Evolutionary conservation across 192 early-diverging fungal species (phyloP), one percentile per base, ranked within the genome.

Genomic region (Backusella tarrabulga): DNA sequence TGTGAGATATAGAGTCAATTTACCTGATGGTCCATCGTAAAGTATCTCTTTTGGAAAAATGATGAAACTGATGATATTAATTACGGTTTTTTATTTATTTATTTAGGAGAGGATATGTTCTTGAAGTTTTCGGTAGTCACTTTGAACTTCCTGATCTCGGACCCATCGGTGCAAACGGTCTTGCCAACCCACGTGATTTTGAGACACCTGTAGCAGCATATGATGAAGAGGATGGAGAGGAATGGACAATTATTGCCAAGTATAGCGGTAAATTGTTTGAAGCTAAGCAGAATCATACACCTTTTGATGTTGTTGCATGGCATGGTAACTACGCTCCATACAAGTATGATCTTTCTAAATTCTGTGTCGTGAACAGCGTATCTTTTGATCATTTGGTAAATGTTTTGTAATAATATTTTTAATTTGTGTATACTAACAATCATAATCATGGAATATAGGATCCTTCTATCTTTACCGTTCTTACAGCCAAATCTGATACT

Each of bases 231-330:
- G 86, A 85, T 6, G 83, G 83, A 50, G 79, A 68, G 34, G 78
- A 73, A 3, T 98, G 90, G 88, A 77, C 85, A 0, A 91, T 97
- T 11, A 71, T 94, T 32, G 90, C 88, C 79, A 99, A 99, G 86
- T 97, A 91, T 83, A 92, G 93, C 38, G 94, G 96, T 41, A 81
- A 88, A 54, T 77, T 97, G 17, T 97, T 95, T 85, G 68, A 73
- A n/a, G 89, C 89, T 7, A 74, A 79, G 21, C 92, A 94, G 86
- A 76, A 88, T 67, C 96, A 99, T 82, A 93, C 92, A 21, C 95
- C 96, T 8, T 99, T 95, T 75, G 95, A 99, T 80, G 96, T 99
- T 1, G 96, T 98, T 34, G 97, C 96, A 14, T 99, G 97, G 95
- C 95, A 98, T 81, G 97, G 97, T 46, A 99, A 99, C 89, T 99